Percentiles rank a stretch among this genome's conserved stretches.
These are phyloP conservation scores for Amanita rubescens DNA, from an alignment of 768 basidiomycete species.

Conservation along the genomic window DNA sequence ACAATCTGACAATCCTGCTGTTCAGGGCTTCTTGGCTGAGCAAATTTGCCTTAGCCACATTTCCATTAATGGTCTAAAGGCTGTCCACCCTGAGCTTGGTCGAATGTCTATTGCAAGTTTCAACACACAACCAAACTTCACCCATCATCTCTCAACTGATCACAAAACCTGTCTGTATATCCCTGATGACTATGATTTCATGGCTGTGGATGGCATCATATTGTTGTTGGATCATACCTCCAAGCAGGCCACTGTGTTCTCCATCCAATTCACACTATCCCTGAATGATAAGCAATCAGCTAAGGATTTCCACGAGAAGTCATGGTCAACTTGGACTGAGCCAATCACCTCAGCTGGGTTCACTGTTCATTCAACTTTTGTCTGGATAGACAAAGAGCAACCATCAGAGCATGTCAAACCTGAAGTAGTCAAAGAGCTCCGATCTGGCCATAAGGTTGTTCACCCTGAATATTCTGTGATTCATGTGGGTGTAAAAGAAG, in stretches of 20 bases:
- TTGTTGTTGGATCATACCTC: constrained; percentile 9
- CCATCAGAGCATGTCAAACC: constrained; percentile 8
- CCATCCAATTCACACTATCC: constrained; percentile 14
- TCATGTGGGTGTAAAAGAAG: constrained; percentile 11
- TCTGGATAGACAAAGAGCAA: constrained; percentile 13
- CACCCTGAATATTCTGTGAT: constrained; percentile 9
- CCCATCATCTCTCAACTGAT: constrained; percentile 6
- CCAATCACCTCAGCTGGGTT: constrained; percentile 9
- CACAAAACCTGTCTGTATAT: constrained; percentile 10
- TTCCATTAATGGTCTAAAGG: constrained; percentile 8
- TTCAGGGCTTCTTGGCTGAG: constrained; percentile 12
- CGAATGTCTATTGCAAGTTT: constrained; percentile 10
- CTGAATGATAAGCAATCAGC: constrained; percentile 11
- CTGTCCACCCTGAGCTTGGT: constrained; percentile 7
- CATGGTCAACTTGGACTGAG: constrained; percentile 9
- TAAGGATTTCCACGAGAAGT: constrained; percentile 9
- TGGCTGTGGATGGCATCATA: constrained; percentile 12
- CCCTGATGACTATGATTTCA: constrained; percentile 12
- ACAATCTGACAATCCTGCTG: constrained; percentile 9
- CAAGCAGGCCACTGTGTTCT: constrained; percentile 9
- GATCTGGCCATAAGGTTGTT: constrained; percentile 9
- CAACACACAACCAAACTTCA: constrained; percentile 4
- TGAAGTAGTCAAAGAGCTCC: constrained; percentile 6
- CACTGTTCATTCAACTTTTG: constrained; percentile 11
- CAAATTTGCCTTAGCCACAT: constrained; percentile 5